Evolutionary conservation across 2,329 filamentous ascomycete species (phyloP).

Genomic region (Scedosporium boydii): DNA sequence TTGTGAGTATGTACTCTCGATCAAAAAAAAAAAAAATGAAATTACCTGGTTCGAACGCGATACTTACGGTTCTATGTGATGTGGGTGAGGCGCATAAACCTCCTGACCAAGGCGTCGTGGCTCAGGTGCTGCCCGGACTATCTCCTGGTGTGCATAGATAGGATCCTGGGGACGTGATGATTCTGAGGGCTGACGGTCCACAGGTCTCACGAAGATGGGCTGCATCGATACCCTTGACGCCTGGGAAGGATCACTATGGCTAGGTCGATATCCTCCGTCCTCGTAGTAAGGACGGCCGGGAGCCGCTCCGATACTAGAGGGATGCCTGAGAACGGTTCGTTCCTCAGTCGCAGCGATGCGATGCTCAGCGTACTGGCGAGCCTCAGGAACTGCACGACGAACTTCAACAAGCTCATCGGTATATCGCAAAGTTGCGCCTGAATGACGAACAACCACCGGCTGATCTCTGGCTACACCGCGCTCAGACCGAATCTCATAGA

Average conservation of each 20-base stretch:
- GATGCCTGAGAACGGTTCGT: neutral
- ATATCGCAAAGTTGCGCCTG: neutral
- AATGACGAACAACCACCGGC: neutral
- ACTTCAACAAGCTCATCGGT: neutral
- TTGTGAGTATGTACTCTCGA: neutral
- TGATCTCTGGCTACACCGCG: neutral
- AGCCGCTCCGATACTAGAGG: neutral
- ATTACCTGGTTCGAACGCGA: neutral
- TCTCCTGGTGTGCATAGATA: neutral
- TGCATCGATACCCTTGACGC: neutral
- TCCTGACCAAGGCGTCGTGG: neutral
- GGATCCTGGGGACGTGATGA: neutral
- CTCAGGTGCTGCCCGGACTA: neutral
- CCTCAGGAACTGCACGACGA: neutral
- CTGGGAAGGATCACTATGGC: neutral
- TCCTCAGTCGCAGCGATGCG: neutral
- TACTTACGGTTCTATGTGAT: neutral
- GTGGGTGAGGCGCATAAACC: neutral
- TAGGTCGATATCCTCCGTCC: neutral
- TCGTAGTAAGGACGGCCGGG: neutral
- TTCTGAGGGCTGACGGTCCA: neutral
- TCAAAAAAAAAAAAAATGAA: neutral
- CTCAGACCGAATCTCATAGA: neutral
- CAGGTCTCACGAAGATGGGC: slow-evolving; percentile 2
- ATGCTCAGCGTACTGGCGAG: neutral